Base-by-base conservation (phyloP, 306 rosid genomes). In the Dalbergia cultrata region DNA sequence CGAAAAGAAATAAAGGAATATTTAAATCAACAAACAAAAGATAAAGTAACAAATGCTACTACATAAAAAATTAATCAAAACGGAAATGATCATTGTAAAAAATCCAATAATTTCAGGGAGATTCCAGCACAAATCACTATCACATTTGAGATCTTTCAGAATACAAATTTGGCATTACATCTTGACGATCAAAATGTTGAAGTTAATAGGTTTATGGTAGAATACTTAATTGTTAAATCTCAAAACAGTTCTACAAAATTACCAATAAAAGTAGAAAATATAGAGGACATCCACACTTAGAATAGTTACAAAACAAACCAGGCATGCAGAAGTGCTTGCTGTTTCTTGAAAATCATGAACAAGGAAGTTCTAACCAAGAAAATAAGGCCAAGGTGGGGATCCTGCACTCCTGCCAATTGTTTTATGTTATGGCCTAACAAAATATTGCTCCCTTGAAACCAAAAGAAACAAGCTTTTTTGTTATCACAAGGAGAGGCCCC, bases 241-340 rank as follows among this genome's bases (percentile, higher is more conserved):
- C 6, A 5, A 35, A 35, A 35, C 39, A 35, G 39, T 35, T 35
- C 39, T 35, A 35, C 3, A 35, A 5, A 43, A 43, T 7, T 9
- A 43, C 47, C 47, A 8, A 43, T 9, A 43, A 43, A 6, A 43
- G 7, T 43, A 43, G 11, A 9, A 43, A 0, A 43, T 9, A 43
- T 1, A 43, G 8, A 43, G 47, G 9, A 9, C 47, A 6, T 43
- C 0, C 47, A 43, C 9, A 58, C 19, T 58, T 58, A 19, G 5
- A 58, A 19, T 58, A 58, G 35, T 34, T 62, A 33, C 62, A 50
- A 70, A 70, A 50, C 62, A 43, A 70, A 49, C 39, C 57, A 18
- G 4, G 47, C 22, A 11, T 19, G n/a, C 47, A 43, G 47, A 43
- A 43, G 8, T 43, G 35, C 72, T 22, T 26, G 9, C 22, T 8